These are phyloP conservation scores for Mollisiaceae sp. DNA, from an alignment of 2,329 filamentous ascomycete genomes.

Conservation along the genomic window DNA sequence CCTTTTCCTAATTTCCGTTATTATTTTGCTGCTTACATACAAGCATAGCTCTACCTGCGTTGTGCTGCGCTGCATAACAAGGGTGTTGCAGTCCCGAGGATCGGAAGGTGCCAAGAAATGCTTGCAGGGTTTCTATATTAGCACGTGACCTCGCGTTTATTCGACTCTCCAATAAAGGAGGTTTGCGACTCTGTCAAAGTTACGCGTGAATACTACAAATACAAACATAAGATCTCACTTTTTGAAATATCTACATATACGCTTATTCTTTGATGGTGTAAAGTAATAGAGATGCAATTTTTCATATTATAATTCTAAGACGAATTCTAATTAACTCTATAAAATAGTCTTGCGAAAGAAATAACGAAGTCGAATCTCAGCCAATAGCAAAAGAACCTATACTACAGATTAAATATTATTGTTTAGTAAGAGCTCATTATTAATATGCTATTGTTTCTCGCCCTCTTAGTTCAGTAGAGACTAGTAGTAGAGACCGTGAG, in stretches of 20 bases:
- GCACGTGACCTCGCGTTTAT: not conserved
- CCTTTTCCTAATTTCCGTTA: slow-evolving; percentile 8
- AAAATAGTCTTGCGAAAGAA: no score
- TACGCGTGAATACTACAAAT: no score
- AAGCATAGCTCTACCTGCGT: slow-evolving; percentile 1
- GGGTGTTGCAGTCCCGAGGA: not conserved
- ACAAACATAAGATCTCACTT: not conserved
- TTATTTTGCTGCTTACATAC: slow-evolving; percentile 17
- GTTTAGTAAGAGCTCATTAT: no score
- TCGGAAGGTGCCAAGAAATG: not conserved
- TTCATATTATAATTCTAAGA: no score
- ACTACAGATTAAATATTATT: no score
- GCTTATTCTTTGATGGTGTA: not conserved
- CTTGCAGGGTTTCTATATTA: not conserved
- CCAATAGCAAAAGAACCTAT: no score
- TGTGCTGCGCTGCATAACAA: not conserved
- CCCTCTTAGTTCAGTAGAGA: no score
- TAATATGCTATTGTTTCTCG: no score
- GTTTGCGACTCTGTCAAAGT: no score
- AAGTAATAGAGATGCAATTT: not conserved
- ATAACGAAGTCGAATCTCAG: no score
- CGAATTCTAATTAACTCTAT: no score
- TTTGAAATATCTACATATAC: not conserved
- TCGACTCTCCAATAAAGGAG: not conserved
- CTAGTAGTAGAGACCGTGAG: no score